Evolutionary conservation across 192 early-diverging fungal species (phyloP).

Genomic region (Coemansia sp.): DNA sequence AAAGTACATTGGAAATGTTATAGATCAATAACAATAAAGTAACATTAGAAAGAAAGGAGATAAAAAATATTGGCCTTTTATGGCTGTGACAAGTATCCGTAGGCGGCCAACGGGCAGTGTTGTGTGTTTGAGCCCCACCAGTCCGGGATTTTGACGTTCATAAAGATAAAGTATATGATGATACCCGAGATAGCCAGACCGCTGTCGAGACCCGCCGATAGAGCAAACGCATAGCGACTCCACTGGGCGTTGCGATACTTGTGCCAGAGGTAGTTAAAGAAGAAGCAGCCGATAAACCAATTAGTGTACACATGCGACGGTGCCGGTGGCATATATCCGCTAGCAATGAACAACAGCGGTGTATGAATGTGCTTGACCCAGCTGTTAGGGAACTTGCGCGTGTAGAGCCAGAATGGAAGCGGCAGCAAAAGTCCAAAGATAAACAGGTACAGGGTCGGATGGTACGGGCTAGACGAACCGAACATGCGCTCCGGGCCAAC

Average conservation of each 20-base stretch:
- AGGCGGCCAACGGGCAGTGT: conserved; percentile 38
- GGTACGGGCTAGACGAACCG: conserved; percentile 59
- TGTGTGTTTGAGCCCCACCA: conserved; percentile 52
- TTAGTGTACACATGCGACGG: conserved; percentile 53
- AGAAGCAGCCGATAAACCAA: conserved; percentile 60
- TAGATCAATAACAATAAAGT: background rate
- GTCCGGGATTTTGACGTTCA: conserved; percentile 29
- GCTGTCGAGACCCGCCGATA: conserved; percentile 59
- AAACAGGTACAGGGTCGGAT: conserved; percentile 50
- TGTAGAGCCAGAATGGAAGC: conserved; percentile 66
- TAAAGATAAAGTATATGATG: conserved; percentile 46
- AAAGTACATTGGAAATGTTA: background rate
- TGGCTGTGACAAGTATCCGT: conserved; percentile 20
- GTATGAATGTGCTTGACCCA: conserved; percentile 66
- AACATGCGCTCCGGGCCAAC: conserved; percentile 73
- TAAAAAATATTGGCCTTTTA: background rate
- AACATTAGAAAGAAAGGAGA: background rate
- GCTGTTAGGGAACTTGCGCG: conserved; percentile 61
- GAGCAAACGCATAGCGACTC: conserved; percentile 57
- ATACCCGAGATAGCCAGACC: conserved; percentile 54
- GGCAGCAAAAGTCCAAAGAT: conserved; percentile 69
- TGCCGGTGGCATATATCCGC: conserved; percentile 63
- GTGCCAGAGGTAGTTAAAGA: conserved; percentile 72
- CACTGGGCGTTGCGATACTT: conserved; percentile 65
- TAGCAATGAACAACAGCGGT: conserved; percentile 65